Evolutionary conservation across 257 asterid genomes (phyloP), one percentile per base, ranked within the genome.

Genomic region (Nemophila menziesii): DNA sequence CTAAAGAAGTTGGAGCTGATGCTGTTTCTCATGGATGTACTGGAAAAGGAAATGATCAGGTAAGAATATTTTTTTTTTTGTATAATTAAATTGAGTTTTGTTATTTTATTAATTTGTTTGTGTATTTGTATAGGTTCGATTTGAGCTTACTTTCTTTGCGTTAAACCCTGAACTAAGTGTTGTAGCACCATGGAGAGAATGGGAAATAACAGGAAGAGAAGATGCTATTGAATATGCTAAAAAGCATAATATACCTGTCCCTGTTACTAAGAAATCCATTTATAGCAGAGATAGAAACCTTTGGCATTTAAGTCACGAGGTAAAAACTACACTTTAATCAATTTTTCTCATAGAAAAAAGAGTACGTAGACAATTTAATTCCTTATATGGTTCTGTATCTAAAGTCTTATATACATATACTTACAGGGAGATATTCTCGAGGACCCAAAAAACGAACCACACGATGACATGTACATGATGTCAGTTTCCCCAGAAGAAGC

Each of bases 291-390:
- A 89, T 66, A 78, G 96, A 65, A 89, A 89, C 64, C 69, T 89
- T 44, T 84, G 98, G 96, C 98, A 89, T 52, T 92, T 89, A 52
- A 89, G 98, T 60, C 96, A 89, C 54, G 98, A 89, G 96, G 93
- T 84, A 74, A 48, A 39, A 8, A 10, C 22, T 2, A 45, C n/a
- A n/a, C n/a, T n/a, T n/a, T n/a, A n/a, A n/a, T n/a, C n/a, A n/a
- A n/a, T n/a, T n/a, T n/a, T n/a, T n/a, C n/a, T n/a, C n/a, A n/a
- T n/a, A n/a, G n/a, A n/a, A n/a, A n/a, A n/a, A n/a, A n/a, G n/a
- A n/a, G n/a, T n/a, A n/a, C n/a, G n/a, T n/a, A n/a, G n/a, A n/a
- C n/a, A n/a, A n/a, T n/a, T n/a, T n/a, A n/a, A n/a, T n/a, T n/a
- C n/a, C n/a, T n/a, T n/a, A n/a, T n/a, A n/a, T n/a, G n/a, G n/a